Conservation (phyloP, 306 rosid genomes). For the Gastrolobium villosum region DNA sequence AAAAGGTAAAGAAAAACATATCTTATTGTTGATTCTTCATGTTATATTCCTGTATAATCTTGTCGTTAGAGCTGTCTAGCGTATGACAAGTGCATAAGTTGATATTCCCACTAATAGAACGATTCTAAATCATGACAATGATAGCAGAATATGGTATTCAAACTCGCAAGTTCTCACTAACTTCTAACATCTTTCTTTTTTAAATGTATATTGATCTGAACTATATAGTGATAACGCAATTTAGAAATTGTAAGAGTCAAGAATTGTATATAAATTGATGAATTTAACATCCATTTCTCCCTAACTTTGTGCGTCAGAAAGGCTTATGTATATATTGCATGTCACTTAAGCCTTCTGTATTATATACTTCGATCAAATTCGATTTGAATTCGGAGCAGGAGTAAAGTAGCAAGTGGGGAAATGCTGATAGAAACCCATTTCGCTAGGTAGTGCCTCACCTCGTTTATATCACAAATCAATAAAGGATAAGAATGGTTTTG, state of each 20-base stretch:
- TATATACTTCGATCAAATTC: background rate
- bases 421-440: background rate
- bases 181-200: background rate
- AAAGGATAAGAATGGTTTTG: too few relatives aligned
- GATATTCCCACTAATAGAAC: background rate
- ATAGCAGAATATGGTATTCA: background rate
- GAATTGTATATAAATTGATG: constrained; percentile 41
- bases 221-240: background rate
- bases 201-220: constrained; percentile 1
- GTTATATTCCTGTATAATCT: constrained; percentile 5
- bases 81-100: background rate
- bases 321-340: constrained; percentile 8
- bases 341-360: background rate
- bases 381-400: background rate
- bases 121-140: background rate
- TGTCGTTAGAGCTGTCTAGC: background rate
- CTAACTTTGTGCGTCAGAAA: background rate
- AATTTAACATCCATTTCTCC: constrained; percentile 7
- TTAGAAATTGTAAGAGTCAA: constrained; percentile 4
- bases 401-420: background rate
- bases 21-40: constrained; percentile 14
- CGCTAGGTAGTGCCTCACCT: background rate
- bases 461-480: too few relatives aligned
- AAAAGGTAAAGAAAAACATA: constrained; percentile 19
- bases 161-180: background rate